These are phyloP conservation scores for Oryza punctata DNA, from an alignment of 176 grass and related monocot genomes.

Conservation along the genomic window DNA sequence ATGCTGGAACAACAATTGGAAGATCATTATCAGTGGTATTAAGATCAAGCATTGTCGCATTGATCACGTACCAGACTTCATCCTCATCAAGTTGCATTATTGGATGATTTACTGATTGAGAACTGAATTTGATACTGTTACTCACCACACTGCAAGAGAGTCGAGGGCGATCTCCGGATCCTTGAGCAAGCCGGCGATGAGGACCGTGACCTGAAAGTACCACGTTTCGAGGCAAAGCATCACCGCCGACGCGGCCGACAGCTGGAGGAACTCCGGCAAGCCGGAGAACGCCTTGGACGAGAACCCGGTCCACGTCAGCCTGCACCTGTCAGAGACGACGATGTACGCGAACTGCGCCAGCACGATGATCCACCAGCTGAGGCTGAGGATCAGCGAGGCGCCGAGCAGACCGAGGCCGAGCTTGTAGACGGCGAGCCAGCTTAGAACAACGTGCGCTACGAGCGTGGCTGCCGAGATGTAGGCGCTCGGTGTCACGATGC, in stretches of 20 bases:
- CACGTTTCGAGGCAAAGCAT: constrained; percentile 23
- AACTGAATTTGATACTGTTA: too few relatives aligned
- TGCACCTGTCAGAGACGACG: neutral
- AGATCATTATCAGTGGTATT: neutral
- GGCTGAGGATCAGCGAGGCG: constrained; percentile 45
- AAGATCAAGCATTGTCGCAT: neutral
- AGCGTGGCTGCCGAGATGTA: constrained; percentile 40
- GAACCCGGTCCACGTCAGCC: neutral
- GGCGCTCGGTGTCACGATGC: constrained; percentile 48
- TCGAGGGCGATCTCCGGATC: neutral
- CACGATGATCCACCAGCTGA: constrained; percentile 53
- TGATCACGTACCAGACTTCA: too few relatives aligned
- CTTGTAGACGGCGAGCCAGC: constrained; percentile 37
- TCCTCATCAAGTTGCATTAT: neutral
- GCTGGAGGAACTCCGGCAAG: constrained; percentile 1
- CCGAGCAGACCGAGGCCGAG: constrained; percentile 36
- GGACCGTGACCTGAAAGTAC: neutral
- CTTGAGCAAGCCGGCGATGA: constrained; percentile 3
- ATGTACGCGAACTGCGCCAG: constrained; percentile 44
- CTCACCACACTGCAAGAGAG: constrained; percentile 5
- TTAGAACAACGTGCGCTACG: constrained; percentile 8
- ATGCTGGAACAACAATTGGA: neutral
- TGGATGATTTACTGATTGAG: too few relatives aligned
- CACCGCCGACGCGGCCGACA: neutral
- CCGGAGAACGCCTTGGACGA: neutral